Base-by-base conservation (phyloP, 2,329 filamentous ascomycete species). In the Blastomyces gilchristii region DNA sequence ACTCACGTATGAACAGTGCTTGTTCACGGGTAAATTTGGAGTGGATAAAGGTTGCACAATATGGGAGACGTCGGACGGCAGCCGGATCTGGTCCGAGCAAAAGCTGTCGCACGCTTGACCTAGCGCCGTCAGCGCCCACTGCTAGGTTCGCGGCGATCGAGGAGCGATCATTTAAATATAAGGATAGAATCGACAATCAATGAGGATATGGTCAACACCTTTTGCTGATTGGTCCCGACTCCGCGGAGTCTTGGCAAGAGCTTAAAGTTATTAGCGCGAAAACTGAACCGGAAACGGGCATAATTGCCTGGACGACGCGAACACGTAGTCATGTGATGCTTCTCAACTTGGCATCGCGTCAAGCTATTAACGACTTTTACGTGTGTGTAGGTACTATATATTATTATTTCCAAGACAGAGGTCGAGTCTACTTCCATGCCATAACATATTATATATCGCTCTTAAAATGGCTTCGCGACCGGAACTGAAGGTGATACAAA, bases 111-210 rank as follows among this genome's bases (percentile, higher is more conserved):
- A 83, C 84, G 84, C 85, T 88, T 63, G 81, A 85, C 68, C 87
- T 85, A 0, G 87, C 87, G 0, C 87, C 87, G 66, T 89, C 87
- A 54, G 83, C 86, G 0, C 87, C 87, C 3, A 90, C 78, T 39
- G 90, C 77, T 4, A 78, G 68, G 50, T 56, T 59, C 9, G 58
- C 63, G 16, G 53, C 4, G 49, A 43, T 43, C 7, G 60, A 58
- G 25, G 63, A 49, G 50, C 63, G 62, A 43, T 64, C 63, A 11
- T 47, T 53, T 34, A 65, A 64, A n/a, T 45, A 41, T 39, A 62
- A 22, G n/a, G n/a, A 22, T 22, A 22, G n/a, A 22, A 22, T 22
- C n/a, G n/a, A 22, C n/a, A 22, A 22, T 22, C n/a, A 22, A 22
- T 22, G n/a, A 22, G n/a, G n/a, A 22, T 22, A 22, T 22, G n/a